A percentile compares a stretch with the other conserved stretches of the same genome.
These are phyloP conservation scores for Trichaptum fuscoviolaceum DNA, from an alignment of 768 basidiomycete species.

Conservation along the genomic window DNA sequence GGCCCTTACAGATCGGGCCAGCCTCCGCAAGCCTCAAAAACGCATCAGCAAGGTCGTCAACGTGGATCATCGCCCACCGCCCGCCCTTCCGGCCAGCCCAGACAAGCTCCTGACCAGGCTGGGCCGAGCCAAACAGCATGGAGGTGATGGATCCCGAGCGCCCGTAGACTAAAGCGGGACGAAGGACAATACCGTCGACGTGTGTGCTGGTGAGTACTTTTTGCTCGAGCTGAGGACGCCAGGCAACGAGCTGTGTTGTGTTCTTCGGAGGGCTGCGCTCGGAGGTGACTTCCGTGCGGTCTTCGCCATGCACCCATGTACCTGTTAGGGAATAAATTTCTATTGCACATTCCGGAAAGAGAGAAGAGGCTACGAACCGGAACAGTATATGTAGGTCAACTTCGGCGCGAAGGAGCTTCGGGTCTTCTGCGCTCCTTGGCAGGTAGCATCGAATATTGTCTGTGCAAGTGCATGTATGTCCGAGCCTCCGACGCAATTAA, in stretches of 20 bases:
- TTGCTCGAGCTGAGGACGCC: conserved; percentile 32
- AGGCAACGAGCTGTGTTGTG: conserved; percentile 23
- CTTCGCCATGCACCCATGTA: conserved; percentile 38
- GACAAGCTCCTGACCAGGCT: conserved; percentile 24
- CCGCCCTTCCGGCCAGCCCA: conserved; percentile 32
- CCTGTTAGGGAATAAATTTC: background rate
- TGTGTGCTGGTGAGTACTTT: conserved; percentile 21
- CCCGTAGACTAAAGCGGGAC: conserved; percentile 38
- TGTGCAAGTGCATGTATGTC: conserved; percentile 17
- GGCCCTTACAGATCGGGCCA: conserved; percentile 29
- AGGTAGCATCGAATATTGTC: conserved; percentile 20
- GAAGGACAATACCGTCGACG: conserved; percentile 41
- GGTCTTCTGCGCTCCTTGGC: conserved; percentile 18
- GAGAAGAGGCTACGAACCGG: conserved; percentile 22
- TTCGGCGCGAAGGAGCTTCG: conserved; percentile 30
- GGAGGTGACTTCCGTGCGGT: conserved; percentile 25
- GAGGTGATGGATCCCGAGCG: conserved; percentile 32
- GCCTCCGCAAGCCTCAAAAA: conserved; percentile 37
- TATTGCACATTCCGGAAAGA: background rate
- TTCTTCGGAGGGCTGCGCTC: conserved; percentile 29
- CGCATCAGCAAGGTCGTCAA: conserved; percentile 42
- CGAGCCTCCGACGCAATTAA: conserved; percentile 26
- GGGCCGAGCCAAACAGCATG: conserved; percentile 26
- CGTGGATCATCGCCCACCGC: conserved; percentile 32
- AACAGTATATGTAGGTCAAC: conserved; percentile 40